Evolutionary conservation across 306 rosid genomes (phyloP).

Genomic region (Cercis canadensis): DNA sequence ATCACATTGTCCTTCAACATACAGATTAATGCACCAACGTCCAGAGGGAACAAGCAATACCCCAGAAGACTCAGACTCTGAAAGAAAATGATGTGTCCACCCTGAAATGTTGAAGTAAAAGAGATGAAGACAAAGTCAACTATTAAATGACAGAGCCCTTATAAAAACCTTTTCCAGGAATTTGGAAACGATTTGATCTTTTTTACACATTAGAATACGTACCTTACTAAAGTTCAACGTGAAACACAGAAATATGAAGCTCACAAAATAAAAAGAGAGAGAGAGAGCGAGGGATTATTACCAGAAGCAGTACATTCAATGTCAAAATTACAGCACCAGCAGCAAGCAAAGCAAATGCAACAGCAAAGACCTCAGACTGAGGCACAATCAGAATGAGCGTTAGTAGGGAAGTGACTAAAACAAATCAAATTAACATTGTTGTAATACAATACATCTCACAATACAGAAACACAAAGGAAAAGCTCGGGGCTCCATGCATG

Average conservation of each 20-base stretch:
- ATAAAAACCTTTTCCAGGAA: too few species aligned
- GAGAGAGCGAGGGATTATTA: slow-evolving; percentile 48
- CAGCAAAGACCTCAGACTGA: slow-evolving; percentile 98
- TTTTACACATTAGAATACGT: slow-evolving; percentile 13
- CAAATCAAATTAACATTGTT: not conserved
- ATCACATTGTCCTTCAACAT: slow-evolving; percentile 88
- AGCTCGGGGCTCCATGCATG: not conserved
- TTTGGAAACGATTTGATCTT: not conserved
- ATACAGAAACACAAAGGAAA: not conserved
- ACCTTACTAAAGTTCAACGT: slow-evolving; percentile 4
- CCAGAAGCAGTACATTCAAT: slow-evolving; percentile 96
- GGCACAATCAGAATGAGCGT: slow-evolving; percentile 30
- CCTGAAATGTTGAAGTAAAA: slow-evolving; percentile 56
- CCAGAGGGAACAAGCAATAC: slow-evolving; percentile 95
- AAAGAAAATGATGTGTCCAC: slow-evolving; percentile 97
- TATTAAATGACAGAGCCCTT: not conserved
- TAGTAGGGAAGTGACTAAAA: slow-evolving; percentile 30
- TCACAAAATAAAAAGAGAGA: slow-evolving; percentile 25
- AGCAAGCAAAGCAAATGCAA: slow-evolving; percentile 97
- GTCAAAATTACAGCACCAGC: slow-evolving; percentile 94
- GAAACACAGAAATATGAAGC: not conserved
- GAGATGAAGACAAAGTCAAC: slow-evolving; percentile 30
- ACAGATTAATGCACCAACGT: slow-evolving; percentile 86
- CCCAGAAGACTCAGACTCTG: slow-evolving; percentile 97
- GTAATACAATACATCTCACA: not conserved